Conservation (phyloP, 495 filamentous ascomycete genomes). For the Penicillium longicatenatum region DNA sequence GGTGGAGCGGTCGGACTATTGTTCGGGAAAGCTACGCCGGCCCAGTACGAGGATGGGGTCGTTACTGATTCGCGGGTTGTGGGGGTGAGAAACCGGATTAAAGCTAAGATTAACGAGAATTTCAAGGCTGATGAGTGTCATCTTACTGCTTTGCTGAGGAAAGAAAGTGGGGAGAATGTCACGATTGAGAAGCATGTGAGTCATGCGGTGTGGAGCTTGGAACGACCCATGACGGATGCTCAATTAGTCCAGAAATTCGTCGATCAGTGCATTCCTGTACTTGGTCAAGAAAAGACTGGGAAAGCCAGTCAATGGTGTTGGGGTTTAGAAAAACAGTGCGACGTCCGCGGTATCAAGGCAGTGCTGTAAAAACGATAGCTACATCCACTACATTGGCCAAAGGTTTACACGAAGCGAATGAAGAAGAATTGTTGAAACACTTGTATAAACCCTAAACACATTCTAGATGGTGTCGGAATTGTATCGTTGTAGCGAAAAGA, state of each 20-base stretch:
- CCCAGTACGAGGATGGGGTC: constrained; percentile 49
- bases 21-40: constrained; percentile 52
- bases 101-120: constrained; percentile 39
- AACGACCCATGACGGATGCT: constrained; percentile 46
- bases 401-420: not conserved
- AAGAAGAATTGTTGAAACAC: not conserved
- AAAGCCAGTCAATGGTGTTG: constrained; percentile 25
- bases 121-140: constrained; percentile 46
- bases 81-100: constrained; percentile 41
- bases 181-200: constrained; percentile 45
- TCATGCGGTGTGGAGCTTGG: constrained; percentile 54
- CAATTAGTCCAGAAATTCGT: constrained; percentile 50
- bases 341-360: constrained; percentile 18
- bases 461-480: constrained; percentile 34
- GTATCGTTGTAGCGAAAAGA: constrained; percentile 29
- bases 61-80: constrained; percentile 41
- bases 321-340: constrained; percentile 13
- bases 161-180: constrained; percentile 23
- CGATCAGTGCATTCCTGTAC: constrained; percentile 35
- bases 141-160: constrained; percentile 35
- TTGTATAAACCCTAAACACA: constrained; percentile 12
- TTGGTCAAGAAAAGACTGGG: constrained; percentile 16
- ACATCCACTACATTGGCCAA: not conserved
- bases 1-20: constrained; percentile 51
- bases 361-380: constrained; percentile 11